phyloP scores from a whole-genome alignment of 192 early-diverging fungal genomes.

The Backusella macrospora region DNA sequence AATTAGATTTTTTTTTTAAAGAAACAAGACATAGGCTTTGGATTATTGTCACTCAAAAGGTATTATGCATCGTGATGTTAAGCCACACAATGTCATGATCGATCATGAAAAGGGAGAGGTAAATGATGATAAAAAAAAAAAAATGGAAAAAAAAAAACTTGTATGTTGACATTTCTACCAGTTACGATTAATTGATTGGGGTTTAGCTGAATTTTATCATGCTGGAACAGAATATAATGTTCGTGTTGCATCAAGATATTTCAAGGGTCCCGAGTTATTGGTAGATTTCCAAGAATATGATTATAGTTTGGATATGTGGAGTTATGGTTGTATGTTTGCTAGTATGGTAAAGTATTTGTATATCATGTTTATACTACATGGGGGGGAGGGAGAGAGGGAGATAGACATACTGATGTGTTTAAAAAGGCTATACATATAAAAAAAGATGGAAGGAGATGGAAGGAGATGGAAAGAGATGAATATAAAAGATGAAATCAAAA shows the following conservation, averaged over 20 bases:
- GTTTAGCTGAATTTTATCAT: slow-evolving; percentile 98
- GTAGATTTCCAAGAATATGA: slow-evolving; percentile 99
- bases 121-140: not conserved
- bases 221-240: slow-evolving; percentile 98
- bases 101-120: slow-evolving; percentile 92
- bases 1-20: no score
- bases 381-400: no score
- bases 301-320: slow-evolving; percentile 99
- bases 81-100: slow-evolving; percentile 99
- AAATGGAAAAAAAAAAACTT: not conserved
- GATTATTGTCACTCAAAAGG: slow-evolving; percentile 98
- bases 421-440: not conserved
- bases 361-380: not conserved
- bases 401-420: no score
- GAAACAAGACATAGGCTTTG: slow-evolving; percentile 64
- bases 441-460: not conserved
- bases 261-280: slow-evolving; percentile 97
- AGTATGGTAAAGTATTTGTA: slow-evolving; percentile 78
- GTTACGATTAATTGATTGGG: slow-evolving; percentile 98
- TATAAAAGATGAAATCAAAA: no score
- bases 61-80: slow-evolving; percentile 99
- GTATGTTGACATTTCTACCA: slow-evolving; percentile 31
- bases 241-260: slow-evolving; percentile 97
- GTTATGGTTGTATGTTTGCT: slow-evolving; percentile 99
- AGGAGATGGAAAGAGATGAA: not conserved